Percentiles rank a stretch among this genome's conserved stretches.
These are phyloP conservation scores for Marchantia paleacea DNA, from an alignment of 225 moss, liverwort and hornwort species.

Conservation along the genomic window DNA sequence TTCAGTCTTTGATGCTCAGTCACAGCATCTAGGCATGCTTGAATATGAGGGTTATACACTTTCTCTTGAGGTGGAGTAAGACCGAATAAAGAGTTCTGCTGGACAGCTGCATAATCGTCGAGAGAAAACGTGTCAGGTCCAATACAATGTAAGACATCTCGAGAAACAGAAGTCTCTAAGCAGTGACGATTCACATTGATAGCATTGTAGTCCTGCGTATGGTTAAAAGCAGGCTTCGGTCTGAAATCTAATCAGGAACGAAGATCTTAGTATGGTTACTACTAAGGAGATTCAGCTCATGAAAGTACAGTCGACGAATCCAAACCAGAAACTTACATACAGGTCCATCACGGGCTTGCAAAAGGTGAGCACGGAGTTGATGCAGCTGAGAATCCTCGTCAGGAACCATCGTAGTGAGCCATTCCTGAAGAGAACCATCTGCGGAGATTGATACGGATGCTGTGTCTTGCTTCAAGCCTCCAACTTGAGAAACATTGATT, in stretches of 20 bases:
- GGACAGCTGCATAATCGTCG: slow-evolving; percentile 41
- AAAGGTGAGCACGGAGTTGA: slow-evolving; percentile 79
- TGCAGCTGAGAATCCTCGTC: slow-evolving; percentile 88
- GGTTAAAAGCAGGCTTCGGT: neutral
- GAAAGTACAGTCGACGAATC: neutral
- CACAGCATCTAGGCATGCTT: slow-evolving; percentile 87
- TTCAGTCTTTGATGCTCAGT: slow-evolving; percentile 97
- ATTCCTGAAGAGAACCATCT: slow-evolving; percentile 65
- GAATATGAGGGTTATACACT: slow-evolving; percentile 65
- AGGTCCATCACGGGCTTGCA: slow-evolving; percentile 76
- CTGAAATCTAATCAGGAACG: neutral
- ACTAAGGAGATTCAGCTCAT: neutral
- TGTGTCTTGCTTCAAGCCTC: slow-evolving; percentile 43
- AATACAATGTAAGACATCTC: neutral
- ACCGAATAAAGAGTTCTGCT: slow-evolving; percentile 68
- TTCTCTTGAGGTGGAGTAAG: slow-evolving; percentile 62
- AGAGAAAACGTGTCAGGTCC: neutral
- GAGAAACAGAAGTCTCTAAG: neutral
- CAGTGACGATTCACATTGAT: neutral
- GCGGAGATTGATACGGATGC: slow-evolving; percentile 42
- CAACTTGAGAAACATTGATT: slow-evolving; percentile 70
- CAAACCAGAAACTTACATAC: slow-evolving; percentile 40
- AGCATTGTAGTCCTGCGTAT: neutral
- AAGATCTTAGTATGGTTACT: neutral
- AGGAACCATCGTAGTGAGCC: slow-evolving; percentile 72